These are phyloP conservation scores for Microsporum ferrugineum DNA, from an alignment of 2,329 filamentous ascomycete species.

Conservation along the genomic window DNA sequence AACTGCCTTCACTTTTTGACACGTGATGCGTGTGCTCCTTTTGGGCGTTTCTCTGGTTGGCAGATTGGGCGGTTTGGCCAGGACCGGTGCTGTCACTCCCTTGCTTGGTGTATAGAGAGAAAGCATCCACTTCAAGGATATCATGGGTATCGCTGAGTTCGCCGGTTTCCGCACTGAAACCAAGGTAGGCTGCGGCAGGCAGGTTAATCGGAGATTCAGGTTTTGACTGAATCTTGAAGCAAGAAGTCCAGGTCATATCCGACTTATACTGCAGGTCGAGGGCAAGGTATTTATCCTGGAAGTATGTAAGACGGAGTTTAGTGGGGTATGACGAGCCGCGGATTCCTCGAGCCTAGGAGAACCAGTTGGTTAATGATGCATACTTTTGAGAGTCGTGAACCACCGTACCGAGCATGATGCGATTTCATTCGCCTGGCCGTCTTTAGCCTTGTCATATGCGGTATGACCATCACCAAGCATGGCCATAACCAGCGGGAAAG, in stretches of 20 bases:
- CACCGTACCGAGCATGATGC: conserved; percentile 70
- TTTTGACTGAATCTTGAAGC: conserved; percentile 60
- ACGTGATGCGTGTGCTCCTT: conserved; percentile 10
- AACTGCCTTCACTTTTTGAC: conserved; percentile 37
- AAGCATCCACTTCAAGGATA: conserved; percentile 73
- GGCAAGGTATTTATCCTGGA: conserved; percentile 84
- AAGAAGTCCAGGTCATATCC: conserved; percentile 76
- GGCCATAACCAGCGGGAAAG: conserved; percentile 97
- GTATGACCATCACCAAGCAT: conserved; percentile 92
- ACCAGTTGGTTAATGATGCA: neutral
- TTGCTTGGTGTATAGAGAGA: conserved; percentile 70
- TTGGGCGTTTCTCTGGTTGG: conserved; percentile 17
- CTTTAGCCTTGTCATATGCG: conserved; percentile 80
- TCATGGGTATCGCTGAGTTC: conserved; percentile 97
- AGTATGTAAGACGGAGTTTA: conserved; percentile 83
- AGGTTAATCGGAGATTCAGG: conserved; percentile 60
- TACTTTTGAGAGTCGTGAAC: neutral
- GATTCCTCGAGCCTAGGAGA: conserved; percentile 60
- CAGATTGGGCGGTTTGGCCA: conserved; percentile 15
- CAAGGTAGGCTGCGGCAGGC: conserved; percentile 57
- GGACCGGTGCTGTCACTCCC: conserved; percentile 19
- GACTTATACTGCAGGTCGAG: conserved; percentile 91
- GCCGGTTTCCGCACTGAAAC: conserved; percentile 67
- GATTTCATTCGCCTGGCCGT: conserved; percentile 85
- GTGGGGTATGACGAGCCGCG: conserved; percentile 69